Evolutionary conservation across 148 eudicot genomes (phyloP).

Genomic region (Diospyros kaki): DNA sequence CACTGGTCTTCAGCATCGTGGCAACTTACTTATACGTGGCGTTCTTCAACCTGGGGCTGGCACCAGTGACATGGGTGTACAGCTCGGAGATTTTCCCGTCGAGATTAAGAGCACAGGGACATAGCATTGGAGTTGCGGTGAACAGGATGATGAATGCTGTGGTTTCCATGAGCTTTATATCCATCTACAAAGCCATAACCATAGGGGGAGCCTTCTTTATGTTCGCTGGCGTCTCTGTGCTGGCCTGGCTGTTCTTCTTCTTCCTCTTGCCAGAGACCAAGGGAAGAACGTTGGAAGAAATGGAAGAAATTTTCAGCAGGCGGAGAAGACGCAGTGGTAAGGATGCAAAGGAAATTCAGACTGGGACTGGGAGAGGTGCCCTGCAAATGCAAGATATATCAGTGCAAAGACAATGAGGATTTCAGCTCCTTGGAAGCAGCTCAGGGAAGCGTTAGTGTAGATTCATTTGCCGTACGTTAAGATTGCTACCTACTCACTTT

Average conservation of each 20-base stretch:
- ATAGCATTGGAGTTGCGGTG: slow-evolving; percentile 68
- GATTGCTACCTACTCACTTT: too few species aligned
- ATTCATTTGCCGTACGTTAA: too few species aligned
- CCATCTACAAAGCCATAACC: slow-evolving; percentile 53
- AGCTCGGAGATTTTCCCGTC: slow-evolving; percentile 74
- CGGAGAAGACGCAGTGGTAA: background rate
- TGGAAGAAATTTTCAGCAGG: slow-evolving; percentile 47
- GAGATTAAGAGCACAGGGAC: slow-evolving; percentile 60
- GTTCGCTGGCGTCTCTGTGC: slow-evolving; percentile 51
- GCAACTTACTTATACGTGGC: slow-evolving; percentile 40
- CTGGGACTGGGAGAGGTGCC: background rate
- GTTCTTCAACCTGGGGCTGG: slow-evolving; percentile 61
- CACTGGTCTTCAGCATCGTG: slow-evolving; percentile 39
- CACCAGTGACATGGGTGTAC: slow-evolving; percentile 77
- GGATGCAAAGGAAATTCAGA: slow-evolving; percentile 12
- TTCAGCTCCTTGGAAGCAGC: too few species aligned
- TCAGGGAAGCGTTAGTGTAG: too few species aligned
- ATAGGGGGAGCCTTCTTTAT: slow-evolving; percentile 76
- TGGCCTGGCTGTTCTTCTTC: slow-evolving; percentile 60
- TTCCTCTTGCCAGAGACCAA: slow-evolving; percentile 77
- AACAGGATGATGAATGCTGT: slow-evolving; percentile 63
- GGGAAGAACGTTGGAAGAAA: slow-evolving; percentile 70
- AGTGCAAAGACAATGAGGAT: too few species aligned
- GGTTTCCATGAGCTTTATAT: slow-evolving; percentile 65
- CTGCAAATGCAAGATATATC: too few species aligned